A percentile compares a stretch with the other conserved stretches of the same genome.
phyloP scores from a whole-genome alignment of 2,329 filamentous ascomycete species.

The Trichoderma sp. region DNA sequence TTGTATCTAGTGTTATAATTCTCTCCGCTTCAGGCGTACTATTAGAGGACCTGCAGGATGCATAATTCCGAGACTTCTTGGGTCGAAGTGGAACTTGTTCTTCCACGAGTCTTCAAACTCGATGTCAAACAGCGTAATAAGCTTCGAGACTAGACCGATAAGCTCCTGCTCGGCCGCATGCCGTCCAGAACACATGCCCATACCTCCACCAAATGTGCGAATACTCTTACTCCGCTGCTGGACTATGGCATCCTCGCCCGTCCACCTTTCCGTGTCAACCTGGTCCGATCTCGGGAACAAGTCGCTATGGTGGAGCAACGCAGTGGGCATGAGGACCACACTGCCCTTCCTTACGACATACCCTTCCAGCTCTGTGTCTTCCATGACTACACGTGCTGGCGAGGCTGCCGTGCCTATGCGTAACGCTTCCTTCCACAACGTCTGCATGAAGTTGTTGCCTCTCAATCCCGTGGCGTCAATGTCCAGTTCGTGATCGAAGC shows the following conservation, averaged over 20 bases:
- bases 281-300: not conserved
- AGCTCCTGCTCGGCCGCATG: constrained; percentile 7
- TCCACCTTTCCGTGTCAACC: constrained; percentile 6
- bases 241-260: not conserved
- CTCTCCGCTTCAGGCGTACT: not conserved
- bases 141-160: not conserved
- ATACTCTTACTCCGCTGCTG: not conserved
- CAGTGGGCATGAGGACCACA: not conserved
- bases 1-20: not conserved
- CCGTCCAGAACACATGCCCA: constrained; percentile 7
- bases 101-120: not conserved
- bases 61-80: constrained; percentile 10
- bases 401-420: not conserved
- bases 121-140: constrained; percentile 2
- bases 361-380: constrained; percentile 9
- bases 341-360: constrained; percentile 7
- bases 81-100: not conserved
- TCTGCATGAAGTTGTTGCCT: not conserved
- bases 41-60: not conserved
- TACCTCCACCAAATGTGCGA: constrained; percentile 9
- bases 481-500: not conserved
- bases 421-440: constrained; percentile 8
- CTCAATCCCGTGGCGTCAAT: not conserved
- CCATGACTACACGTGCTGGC: constrained; percentile 3
- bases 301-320: constrained; percentile 1